Evolutionary conservation across 129 eudicot species (phyloP).

Genomic region (Solidago caesia): DNA sequence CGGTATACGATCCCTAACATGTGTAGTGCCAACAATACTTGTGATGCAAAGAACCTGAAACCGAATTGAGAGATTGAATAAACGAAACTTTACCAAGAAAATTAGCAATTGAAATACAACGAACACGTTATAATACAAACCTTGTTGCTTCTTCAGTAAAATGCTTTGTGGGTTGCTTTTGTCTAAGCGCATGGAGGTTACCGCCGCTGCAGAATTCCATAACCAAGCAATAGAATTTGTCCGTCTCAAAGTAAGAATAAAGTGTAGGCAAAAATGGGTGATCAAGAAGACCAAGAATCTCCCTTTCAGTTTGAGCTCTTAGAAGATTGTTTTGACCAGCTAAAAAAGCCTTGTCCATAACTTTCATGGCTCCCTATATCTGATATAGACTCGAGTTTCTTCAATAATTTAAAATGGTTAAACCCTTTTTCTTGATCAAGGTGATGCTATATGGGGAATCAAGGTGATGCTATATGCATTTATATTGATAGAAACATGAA

Average conservation of each 20-base stretch:
- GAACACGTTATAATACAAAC: not conserved
- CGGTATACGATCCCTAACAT: constrained; percentile 22
- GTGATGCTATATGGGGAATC: constrained; percentile 16
- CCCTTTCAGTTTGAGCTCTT: constrained; percentile 25
- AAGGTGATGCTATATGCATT: constrained; percentile 1
- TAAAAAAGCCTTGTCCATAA: constrained; percentile 25
- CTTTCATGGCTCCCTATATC: constrained; percentile 26
- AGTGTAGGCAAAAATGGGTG: constrained; percentile 28
- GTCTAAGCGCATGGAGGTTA: constrained; percentile 23
- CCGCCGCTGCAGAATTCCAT: constrained; percentile 26
- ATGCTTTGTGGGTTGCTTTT: constrained; percentile 23
- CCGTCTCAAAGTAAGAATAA: constrained; percentile 21
- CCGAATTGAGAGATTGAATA: not conserved
- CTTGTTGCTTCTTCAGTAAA: constrained; percentile 25
- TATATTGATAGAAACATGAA: not conserved
- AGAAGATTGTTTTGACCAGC: constrained; percentile 15
- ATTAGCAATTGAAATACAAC: not conserved
- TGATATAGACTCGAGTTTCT: constrained; percentile 14
- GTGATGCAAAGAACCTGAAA: constrained; percentile 23
- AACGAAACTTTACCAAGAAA: not conserved
- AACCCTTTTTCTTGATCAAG: constrained; percentile 14
- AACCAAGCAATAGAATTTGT: constrained; percentile 21
- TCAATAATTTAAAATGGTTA: constrained; percentile 21
- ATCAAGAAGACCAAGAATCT: constrained; percentile 30
- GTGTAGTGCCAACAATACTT: constrained; percentile 15